Percentiles rank a stretch among this genome's conserved stretches.
Evolutionary conservation across 208 protist genomes (phyloP).

Genomic region (Phytomonas sp.): DNA sequence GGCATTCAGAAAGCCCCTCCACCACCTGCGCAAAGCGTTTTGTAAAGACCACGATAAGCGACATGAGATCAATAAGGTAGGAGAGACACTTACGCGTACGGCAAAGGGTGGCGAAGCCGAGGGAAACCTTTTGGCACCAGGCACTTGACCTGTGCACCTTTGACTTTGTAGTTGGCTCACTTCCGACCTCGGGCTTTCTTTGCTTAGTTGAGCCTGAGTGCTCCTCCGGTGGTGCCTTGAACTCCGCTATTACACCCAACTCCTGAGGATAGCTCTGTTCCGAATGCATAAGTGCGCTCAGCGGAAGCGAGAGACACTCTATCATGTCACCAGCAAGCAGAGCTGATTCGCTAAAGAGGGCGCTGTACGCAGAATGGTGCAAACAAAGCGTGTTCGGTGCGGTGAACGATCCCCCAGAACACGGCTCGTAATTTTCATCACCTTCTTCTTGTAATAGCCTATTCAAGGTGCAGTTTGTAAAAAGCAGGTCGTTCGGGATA

Average conservation of each 20-base stretch:
- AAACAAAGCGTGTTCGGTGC: background rate
- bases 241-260: background rate
- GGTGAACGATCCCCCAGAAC: background rate
- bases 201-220: background rate
- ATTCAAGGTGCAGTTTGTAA: background rate
- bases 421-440: background rate
- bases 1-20: constrained; percentile 2
- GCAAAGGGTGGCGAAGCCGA: background rate
- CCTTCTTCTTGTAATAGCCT: background rate
- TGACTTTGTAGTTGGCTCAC: background rate
- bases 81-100: background rate
- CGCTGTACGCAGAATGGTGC: background rate
- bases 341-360: background rate
- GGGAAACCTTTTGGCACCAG: too few species aligned
- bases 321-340: background rate
- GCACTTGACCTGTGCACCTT: background rate
- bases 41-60: constrained; percentile 14
- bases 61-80: constrained; percentile 2
- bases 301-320: background rate
- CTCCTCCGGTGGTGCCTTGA: background rate
- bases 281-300: background rate
- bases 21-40: constrained; percentile 20
- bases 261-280: background rate
- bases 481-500: background rate
- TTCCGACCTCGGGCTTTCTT: background rate